Evolutionary conservation across 1,284 basidiomycete genomes (phyloP).

Genomic region (Marasmius fiardii): DNA sequence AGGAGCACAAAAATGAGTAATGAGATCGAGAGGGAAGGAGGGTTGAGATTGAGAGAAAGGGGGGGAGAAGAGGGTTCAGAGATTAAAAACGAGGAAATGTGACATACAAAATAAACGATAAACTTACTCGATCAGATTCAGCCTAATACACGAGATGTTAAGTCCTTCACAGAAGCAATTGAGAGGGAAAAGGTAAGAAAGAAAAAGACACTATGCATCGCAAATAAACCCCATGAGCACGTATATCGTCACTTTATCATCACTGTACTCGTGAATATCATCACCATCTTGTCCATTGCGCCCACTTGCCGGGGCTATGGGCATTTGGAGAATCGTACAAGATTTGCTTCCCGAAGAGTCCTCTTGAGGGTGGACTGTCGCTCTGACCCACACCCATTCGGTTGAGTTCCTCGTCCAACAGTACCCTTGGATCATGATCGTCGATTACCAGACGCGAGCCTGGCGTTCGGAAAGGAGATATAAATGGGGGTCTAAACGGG

Average conservation of each 20-base stretch:
- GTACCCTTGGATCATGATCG: conserved; percentile 60
- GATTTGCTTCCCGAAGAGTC: conserved; percentile 52
- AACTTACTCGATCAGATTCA: not conserved
- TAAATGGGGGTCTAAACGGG: conserved; percentile 54
- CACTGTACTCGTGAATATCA: not conserved
- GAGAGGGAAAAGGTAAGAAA: not conserved
- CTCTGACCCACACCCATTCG: conserved; percentile 38
- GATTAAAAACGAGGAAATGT: not conserved
- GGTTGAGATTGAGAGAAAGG: not conserved
- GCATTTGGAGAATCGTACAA: conserved; percentile 43
- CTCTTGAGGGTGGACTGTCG: conserved; percentile 50
- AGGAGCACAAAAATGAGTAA: not conserved
- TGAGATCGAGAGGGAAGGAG: too few species aligned
- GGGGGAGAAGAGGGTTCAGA: not conserved
- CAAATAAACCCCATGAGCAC: not conserved
- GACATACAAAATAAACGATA: not conserved
- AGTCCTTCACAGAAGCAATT: not conserved
- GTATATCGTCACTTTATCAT: not conserved
- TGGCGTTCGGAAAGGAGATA: conserved; percentile 62
- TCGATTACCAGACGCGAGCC: conserved; percentile 51
- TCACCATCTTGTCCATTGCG: conserved; percentile 10
- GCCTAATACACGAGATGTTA: not conserved
- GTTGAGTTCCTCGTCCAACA: conserved; percentile 65
- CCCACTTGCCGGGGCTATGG: conserved; percentile 12
- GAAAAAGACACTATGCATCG: not conserved